Conservation (phyloP, 1,139 yeast species). For the Suhomyces taliae region DNA sequence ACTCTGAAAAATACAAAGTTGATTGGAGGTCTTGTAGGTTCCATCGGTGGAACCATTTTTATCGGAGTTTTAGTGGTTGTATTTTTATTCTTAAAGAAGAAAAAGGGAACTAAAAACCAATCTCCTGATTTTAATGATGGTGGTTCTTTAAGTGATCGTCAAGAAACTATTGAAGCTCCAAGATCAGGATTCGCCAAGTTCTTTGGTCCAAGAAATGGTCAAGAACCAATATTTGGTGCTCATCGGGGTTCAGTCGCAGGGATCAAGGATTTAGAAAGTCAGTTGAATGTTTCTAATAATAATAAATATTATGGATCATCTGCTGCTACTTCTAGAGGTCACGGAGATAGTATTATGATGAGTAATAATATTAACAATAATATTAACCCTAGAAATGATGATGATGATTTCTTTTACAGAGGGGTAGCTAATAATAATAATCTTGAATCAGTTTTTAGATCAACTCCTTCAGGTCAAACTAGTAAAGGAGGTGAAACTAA, state of each 20-base stretch:
- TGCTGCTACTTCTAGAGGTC: constrained; percentile 10
- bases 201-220: constrained; percentile 28
- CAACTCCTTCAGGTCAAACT: constrained; percentile 25
- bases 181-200: constrained; percentile 30
- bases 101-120: constrained; percentile 40
- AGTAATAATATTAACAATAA: too few relatives aligned
- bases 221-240: constrained; percentile 13
- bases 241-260: constrained; percentile 18
- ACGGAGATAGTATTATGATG: constrained; percentile 3
- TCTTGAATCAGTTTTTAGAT: constrained; percentile 41
- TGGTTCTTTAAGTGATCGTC: constrained; percentile 9
- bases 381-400: constrained; percentile 1
- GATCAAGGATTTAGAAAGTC: constrained; percentile 25
- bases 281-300: constrained; percentile 19
- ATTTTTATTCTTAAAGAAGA: constrained; percentile 36
- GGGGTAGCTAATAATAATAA: constrained; percentile 50
- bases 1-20: constrained; percentile 35
- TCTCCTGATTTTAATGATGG: constrained; percentile 46
- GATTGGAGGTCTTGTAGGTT: constrained; percentile 50
- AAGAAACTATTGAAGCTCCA: constrained; percentile 11
- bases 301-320: constrained; percentile 19
- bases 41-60: constrained; percentile 47
- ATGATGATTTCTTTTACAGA: constrained; percentile 43
- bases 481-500: constrained; percentile 15
- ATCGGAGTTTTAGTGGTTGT: constrained; percentile 40